phyloP scores from a whole-genome alignment of 1,139 yeast genomes.

The Saccharomyces hybrid region DNA sequence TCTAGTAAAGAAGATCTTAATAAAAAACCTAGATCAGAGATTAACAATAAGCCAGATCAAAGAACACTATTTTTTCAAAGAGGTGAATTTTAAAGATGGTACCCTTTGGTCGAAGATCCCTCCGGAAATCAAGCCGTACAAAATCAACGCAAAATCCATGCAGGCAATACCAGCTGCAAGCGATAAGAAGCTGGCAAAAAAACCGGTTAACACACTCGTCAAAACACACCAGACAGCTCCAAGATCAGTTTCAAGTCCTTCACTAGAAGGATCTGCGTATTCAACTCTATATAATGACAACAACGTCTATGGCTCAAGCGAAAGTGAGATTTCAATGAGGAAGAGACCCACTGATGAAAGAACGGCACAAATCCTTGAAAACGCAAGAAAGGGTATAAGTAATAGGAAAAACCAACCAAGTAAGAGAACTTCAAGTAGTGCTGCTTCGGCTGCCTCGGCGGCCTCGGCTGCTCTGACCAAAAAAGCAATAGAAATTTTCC shows the following conservation, averaged over 20 bases:
- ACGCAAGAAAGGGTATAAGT: constrained; percentile 22
- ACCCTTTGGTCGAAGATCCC: constrained; percentile 64
- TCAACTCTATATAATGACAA: constrained; percentile 11
- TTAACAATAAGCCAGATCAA: too few species aligned
- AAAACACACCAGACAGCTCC: neutral
- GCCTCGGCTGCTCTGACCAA: constrained; percentile 7
- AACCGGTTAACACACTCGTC: neutral
- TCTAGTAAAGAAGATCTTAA: too few species aligned
- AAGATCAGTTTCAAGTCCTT: neutral
- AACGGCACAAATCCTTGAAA: constrained; percentile 28
- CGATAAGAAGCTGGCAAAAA: constrained; percentile 21
- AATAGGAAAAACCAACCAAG: constrained; percentile 17
- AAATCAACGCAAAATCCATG: constrained; percentile 41
- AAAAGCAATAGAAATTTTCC: constrained; percentile 2
- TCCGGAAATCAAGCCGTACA: constrained; percentile 75
- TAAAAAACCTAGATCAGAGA: too few species aligned
- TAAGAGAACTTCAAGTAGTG: constrained; percentile 22
- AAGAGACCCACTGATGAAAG: constrained; percentile 23
- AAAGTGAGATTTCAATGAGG: constrained; percentile 2
- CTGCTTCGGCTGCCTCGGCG: constrained; percentile 33
- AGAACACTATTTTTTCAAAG: too few species aligned
- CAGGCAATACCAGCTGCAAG: constrained; percentile 35
- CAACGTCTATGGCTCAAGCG: constrained; percentile 8
- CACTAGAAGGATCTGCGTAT: neutral
- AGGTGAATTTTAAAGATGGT: constrained; percentile 27